A percentile compares a stretch with the other conserved stretches of the same genome.
Conservation (phyloP, 2,329 filamentous ascomycete genomes). For the Colletotrichum falcatum region DNA sequence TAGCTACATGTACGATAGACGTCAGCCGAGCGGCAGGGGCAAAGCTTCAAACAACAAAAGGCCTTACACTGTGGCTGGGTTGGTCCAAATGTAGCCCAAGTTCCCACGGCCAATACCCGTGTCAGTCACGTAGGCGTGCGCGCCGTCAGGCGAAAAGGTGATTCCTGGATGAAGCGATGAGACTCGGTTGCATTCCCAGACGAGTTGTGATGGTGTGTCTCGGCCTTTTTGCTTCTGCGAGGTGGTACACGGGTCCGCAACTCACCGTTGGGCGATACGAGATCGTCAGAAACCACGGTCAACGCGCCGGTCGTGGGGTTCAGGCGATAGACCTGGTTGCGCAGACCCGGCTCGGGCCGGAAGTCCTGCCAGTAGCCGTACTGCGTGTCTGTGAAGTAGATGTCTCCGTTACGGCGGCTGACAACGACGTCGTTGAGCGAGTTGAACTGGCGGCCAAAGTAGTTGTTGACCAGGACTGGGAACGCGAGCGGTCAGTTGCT, state of each 20-base stretch:
- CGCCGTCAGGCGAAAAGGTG: slow-evolving; percentile 66
- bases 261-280: slow-evolving; percentile 63
- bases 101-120: slow-evolving; percentile 62
- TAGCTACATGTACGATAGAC: slow-evolving; percentile 54
- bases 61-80: slow-evolving; percentile 61
- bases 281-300: slow-evolving; percentile 68
- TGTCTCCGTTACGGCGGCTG: slow-evolving; percentile 64
- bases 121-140: slow-evolving; percentile 67
- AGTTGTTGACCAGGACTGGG: slow-evolving; percentile 67
- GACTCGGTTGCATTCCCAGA: not conserved
- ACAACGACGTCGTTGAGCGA: slow-evolving; percentile 69
- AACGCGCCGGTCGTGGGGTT: slow-evolving; percentile 63
- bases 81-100: slow-evolving; percentile 55
- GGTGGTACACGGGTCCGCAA: rapidly evolving
- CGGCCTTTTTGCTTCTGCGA: not conserved
- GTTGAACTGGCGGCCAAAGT: slow-evolving; percentile 69
- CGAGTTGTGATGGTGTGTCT: too few relatives aligned
- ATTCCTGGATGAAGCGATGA: slow-evolving; percentile 56
- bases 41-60: not conserved
- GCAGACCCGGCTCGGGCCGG: slow-evolving; percentile 63
- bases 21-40: slow-evolving; percentile 37
- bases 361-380: slow-evolving; percentile 72
- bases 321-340: slow-evolving; percentile 70
- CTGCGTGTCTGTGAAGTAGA: slow-evolving; percentile 74
- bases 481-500: not conserved